phyloP scores from a whole-genome alignment of 306 rosid species.

The Fragaria iinumae region DNA sequence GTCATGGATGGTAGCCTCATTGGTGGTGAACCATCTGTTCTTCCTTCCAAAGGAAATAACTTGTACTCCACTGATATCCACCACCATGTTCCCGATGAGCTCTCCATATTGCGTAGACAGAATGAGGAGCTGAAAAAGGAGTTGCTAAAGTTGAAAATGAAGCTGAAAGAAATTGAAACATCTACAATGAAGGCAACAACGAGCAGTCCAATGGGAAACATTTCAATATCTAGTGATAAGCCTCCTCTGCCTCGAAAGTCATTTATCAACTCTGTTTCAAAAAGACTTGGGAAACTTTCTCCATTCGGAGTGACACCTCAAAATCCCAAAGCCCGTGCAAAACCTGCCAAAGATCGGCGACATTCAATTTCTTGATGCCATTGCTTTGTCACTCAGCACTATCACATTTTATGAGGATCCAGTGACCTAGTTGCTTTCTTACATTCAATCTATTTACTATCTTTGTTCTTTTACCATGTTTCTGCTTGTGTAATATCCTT shows the following conservation, averaged over 20 bases:
- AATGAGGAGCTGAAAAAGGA: constrained; percentile 71
- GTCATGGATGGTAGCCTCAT: constrained; percentile 52
- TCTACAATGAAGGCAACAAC: constrained; percentile 30
- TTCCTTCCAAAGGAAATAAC: constrained; percentile 40
- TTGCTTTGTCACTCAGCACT: constrained; percentile 16
- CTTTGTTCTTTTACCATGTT: neutral
- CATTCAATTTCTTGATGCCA: constrained; percentile 76
- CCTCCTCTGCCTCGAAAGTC: constrained; percentile 80
- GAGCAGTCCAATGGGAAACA: constrained; percentile 48
- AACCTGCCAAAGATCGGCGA: constrained; percentile 68
- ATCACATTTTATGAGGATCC: constrained; percentile 8
- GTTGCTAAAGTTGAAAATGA: constrained; percentile 73
- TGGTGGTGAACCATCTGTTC: constrained; percentile 46
- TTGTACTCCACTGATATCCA: constrained; percentile 46
- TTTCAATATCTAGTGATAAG: constrained; percentile 49
- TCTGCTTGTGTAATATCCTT: constrained; percentile 25
- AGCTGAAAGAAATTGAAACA: constrained; percentile 61
- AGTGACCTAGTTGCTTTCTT: constrained; percentile 25
- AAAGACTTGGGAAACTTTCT: constrained; percentile 63
- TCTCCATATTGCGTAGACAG: constrained; percentile 59
- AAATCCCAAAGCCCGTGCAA: constrained; percentile 45
- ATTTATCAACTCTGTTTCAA: constrained; percentile 63
- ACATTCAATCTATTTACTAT: neutral
- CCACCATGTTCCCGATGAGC: constrained; percentile 51
- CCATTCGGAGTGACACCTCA: constrained; percentile 57